Percentiles rank a stretch among this genome's conserved stretches.
phyloP scores from a whole-genome alignment of 2,329 filamentous ascomycete genomes.

The Penicillium digitatum region DNA sequence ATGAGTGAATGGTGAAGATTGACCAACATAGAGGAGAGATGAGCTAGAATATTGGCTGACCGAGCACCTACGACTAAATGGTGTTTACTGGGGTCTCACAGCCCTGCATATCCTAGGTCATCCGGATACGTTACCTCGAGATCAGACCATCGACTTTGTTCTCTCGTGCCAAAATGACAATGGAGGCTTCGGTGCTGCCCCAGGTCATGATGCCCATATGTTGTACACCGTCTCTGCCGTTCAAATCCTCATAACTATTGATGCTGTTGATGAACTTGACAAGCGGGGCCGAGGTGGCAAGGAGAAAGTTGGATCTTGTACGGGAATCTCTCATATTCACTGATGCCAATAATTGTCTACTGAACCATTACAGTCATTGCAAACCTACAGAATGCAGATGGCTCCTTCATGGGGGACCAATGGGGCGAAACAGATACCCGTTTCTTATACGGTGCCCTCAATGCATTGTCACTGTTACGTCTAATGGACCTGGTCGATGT shows the following conservation, averaged over 20 bases:
- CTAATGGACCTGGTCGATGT: slow-evolving; percentile 72
- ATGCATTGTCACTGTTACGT: slow-evolving; percentile 78
- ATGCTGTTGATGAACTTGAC: slow-evolving; percentile 81
- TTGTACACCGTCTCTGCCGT: slow-evolving; percentile 93
- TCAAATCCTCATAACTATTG: slow-evolving; percentile 82
- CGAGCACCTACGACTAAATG: slow-evolving; percentile 91
- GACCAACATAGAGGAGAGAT: slow-evolving; percentile 67
- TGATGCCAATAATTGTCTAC: slow-evolving; percentile 7
- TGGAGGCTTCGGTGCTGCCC: slow-evolving; percentile 90
- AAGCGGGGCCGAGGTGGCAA: slow-evolving; percentile 62
- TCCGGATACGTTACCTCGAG: slow-evolving; percentile 74
- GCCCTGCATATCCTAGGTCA: slow-evolving; percentile 79
- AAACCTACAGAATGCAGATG: slow-evolving; percentile 74
- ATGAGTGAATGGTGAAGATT: slow-evolving; percentile 24
- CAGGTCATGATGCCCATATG: slow-evolving; percentile 92
- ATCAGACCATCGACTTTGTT: slow-evolving; percentile 85
- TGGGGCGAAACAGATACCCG: slow-evolving; percentile 96
- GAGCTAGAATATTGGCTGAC: slow-evolving; percentile 98
- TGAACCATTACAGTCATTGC: slow-evolving; percentile 62
- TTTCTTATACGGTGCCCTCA: slow-evolving; percentile 86
- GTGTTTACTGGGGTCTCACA: slow-evolving; percentile 93
- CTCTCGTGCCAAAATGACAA: slow-evolving; percentile 84
- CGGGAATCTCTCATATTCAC: slow-evolving; percentile 32
- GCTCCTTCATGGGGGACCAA: slow-evolving; percentile 88
- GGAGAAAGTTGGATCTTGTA: slow-evolving; percentile 73